Conservation (phyloP, 108 stramenopile species). For the Skeletonema potamos region DNA sequence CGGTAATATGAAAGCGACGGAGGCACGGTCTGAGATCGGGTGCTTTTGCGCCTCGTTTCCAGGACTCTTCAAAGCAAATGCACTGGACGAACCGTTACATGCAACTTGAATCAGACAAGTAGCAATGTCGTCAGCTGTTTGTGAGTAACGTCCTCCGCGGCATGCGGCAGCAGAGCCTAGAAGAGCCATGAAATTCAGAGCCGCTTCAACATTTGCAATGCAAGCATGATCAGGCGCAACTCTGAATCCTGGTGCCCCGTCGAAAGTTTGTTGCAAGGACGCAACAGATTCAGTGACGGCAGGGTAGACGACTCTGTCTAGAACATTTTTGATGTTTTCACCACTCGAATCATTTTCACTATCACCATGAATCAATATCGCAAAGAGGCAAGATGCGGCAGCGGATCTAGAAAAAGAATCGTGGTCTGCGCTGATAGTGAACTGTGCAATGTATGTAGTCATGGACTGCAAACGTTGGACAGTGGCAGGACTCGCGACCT, state of each 20-base stretch:
- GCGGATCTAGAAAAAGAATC: slow-evolving; percentile 48
- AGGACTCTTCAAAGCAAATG: slow-evolving; percentile 21
- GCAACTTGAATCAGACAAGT: slow-evolving; percentile 61
- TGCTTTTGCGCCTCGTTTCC: slow-evolving; percentile 25
- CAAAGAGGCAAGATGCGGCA: slow-evolving; percentile 59
- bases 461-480: slow-evolving; percentile 20
- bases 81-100: slow-evolving; percentile 41
- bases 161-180: slow-evolving; percentile 60
- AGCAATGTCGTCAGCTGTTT: slow-evolving; percentile 55
- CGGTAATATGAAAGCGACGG: slow-evolving; percentile 26
- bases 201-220: slow-evolving; percentile 17
- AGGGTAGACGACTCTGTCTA: slow-evolving; percentile 11
- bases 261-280: not conserved
- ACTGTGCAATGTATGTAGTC: slow-evolving; percentile 31
- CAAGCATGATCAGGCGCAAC: not conserved
- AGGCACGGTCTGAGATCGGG: slow-evolving; percentile 18
- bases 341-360: not conserved
- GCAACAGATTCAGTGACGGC: slow-evolving; percentile 16
- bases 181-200: slow-evolving; percentile 31
- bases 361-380: slow-evolving; percentile 29
- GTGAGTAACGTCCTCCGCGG: slow-evolving; percentile 54
- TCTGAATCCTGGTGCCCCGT: not conserved
- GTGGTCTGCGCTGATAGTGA: slow-evolving; percentile 35
- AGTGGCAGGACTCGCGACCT: not conserved
- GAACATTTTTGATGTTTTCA: slow-evolving; percentile 1